Base-by-base conservation (phyloP, 768 basidiomycete species). In the Russula foetens region DNA sequence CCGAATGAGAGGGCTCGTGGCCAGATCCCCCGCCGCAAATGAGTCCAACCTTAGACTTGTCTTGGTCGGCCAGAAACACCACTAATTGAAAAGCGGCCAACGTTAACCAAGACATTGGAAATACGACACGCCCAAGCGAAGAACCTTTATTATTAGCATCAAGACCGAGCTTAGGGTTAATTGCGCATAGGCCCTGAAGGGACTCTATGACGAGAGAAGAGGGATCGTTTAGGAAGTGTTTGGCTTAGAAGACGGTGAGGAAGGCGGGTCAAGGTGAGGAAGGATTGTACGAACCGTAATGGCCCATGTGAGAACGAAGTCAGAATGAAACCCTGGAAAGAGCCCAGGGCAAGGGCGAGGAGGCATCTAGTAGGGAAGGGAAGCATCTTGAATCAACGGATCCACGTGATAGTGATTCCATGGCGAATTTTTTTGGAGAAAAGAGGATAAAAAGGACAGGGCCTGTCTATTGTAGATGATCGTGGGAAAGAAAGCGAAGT, bases 1-100 rank as follows among this genome's bases (percentile, higher is more conserved):
- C 89, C 5, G 90, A 83, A 73, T 94, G 92, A 17, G 92, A 82
- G 7, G 95, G 95, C 68, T 97, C 95, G 69, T 97, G 95, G 5
- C 95, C 90, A 26, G 86, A 84, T 33, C 92, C 91, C 6, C 92
- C 91, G 9, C 91, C 91, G 67, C 88, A 91, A 66, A 93, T 77
- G 15, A 93, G 75, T 2, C 87, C 81, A 45, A 93, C 92, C 69
- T 84, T 84, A 24, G 81, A 79, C 58, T 74, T 79, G 70, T 87
- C 82, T 33, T 72, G 79, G n/a, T 73, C 65, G 26, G 81, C 74
- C 53, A 82, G 72, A 67, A 86, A 84, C 44, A 92, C 77, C 56
- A 89, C 90, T 88, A 66, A 17, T n/a, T n/a, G n/a, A n/a, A n/a
- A n/a, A n/a, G n/a, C 38, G 48, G 31, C 4, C 9, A 9, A 24